Evolutionary conservation across 2,329 filamentous ascomycete species (phyloP), one percentile per base, ranked within the genome.

Genomic region (Beauveria rudraprayagi): DNA sequence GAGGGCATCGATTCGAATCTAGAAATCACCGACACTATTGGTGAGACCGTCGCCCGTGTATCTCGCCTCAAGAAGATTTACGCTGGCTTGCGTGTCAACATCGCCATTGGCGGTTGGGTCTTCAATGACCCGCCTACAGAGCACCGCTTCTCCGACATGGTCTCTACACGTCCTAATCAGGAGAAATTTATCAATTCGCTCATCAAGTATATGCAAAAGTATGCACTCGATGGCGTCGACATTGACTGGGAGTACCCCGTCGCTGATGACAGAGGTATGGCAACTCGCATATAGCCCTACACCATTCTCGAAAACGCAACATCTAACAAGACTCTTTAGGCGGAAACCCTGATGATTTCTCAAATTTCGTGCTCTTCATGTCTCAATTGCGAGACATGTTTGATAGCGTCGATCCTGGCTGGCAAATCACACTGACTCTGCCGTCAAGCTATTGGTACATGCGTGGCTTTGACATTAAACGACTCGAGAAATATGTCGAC

Each of bases 51-150:
- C 2, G 34, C 40, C 26, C 46, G 60, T 19, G 47, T 51, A n/a
- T 46, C 48, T 24, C 47, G 47, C 34, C 56, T 26, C 10, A 61
- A 61, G 44, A 28, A 55, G 10, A 40, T 40, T 28, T 50, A 61
- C 46, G 24, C 52, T 28, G 34, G 24, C 19, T 8, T 61, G 28
- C 41, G 52, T 7, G 53, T 61, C 41, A 56, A 48, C 10, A 53
- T 62, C 16, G 64, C 66, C 9, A 40, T 77, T 11, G 75, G 74
- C 4, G 75, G 75, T 3, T 76, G 71, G 70, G 66, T 70, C 2
- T 75, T 78, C 62, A 75, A 70, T 57, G 75, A 79, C 50, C 67
- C 67, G 68, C 43, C 63, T 68, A 17, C 69, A 66, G 5, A 64
- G 66, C n/a, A 67, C 64, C 3, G 67, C 66, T 59, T 59, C 14